These are phyloP conservation scores for Trichophyton verrucosum DNA, from an alignment of 2,329 filamentous ascomycete genomes.

Conservation along the genomic window DNA sequence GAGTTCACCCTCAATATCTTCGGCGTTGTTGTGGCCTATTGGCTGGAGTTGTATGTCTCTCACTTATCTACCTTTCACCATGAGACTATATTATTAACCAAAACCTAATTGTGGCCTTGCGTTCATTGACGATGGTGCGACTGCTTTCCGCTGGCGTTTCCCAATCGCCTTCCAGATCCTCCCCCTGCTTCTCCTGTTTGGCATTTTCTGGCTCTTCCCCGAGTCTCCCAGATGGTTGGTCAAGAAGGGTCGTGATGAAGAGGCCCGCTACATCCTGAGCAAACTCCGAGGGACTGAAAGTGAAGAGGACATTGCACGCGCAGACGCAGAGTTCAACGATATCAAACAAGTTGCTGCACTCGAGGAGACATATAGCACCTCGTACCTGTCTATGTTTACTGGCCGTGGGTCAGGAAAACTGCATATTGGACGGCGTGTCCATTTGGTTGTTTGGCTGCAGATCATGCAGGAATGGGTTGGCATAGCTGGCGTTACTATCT, in stretches of 20 bases:
- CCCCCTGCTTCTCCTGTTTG: conserved; percentile 47
- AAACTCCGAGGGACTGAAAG: conserved; percentile 49
- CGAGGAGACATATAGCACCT: conserved; percentile 45
- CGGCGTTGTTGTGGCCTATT: conserved; percentile 52
- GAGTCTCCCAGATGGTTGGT: conserved; percentile 48
- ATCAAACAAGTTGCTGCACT: conserved; percentile 52
- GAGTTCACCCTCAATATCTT: conserved; percentile 65
- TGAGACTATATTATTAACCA: too few relatives aligned
- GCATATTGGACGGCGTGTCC: conserved; percentile 54
- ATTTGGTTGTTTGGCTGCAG: conserved; percentile 59
- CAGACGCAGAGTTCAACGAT: conserved; percentile 54
- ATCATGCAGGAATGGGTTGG: conserved; percentile 60
- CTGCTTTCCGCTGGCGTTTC: conserved; percentile 53
- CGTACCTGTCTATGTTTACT: conserved; percentile 55
- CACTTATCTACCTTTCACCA: too few relatives aligned
- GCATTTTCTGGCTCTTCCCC: conserved; percentile 52
- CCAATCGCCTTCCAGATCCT: conserved; percentile 58
- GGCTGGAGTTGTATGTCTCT: conserved; percentile 39
- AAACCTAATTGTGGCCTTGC: conserved; percentile 38
- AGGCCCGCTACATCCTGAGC: conserved; percentile 53
- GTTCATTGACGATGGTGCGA: conserved; percentile 47
- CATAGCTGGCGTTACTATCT: conserved; percentile 57
- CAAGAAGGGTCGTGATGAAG: conserved; percentile 53
- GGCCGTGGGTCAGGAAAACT: conserved; percentile 53
- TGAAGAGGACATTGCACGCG: conserved; percentile 24